phyloP scores from a whole-genome alignment of 2,329 filamentous ascomycete genomes.

The Calonectria honghensis region DNA sequence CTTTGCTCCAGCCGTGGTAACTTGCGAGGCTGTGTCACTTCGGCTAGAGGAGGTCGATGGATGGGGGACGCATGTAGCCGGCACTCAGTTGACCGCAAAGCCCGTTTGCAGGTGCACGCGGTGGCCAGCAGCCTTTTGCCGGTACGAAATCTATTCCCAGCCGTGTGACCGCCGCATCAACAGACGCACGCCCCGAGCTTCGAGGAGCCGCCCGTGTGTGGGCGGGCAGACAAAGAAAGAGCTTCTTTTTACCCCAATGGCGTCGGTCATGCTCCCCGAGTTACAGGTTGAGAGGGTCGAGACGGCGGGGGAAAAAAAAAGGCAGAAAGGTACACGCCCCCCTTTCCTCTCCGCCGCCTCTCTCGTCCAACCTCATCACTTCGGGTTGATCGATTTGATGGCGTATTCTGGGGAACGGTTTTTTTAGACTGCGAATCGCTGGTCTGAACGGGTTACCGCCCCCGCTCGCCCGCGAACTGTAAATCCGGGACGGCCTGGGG shows the following conservation, averaged over 20 bases:
- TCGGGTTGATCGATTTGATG: conserved; percentile 8
- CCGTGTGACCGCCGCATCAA: conserved; percentile 31
- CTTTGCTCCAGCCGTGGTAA: conserved; percentile 11
- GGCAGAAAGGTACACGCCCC: conserved; percentile 23
- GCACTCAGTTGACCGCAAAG: neutral
- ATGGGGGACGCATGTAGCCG: neutral
- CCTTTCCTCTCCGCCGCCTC: neutral
- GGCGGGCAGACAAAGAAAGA: neutral
- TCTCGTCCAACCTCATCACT: neutral
- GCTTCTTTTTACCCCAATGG: conserved; percentile 15
- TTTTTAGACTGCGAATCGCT: conserved; percentile 34
- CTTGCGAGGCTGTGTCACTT: conserved; percentile 16
- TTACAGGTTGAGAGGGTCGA: neutral
- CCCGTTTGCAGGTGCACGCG: conserved; percentile 30
- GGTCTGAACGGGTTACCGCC: conserved; percentile 31
- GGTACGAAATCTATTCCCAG: conserved; percentile 11
- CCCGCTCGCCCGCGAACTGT: conserved; percentile 38
- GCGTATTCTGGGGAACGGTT: conserved; percentile 37
- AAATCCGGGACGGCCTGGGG: conserved; percentile 31
- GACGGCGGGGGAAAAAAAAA: too few species aligned
- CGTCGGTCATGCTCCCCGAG: conserved; percentile 15
- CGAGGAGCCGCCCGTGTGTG: too few species aligned
- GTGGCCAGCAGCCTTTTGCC: conserved; percentile 8
- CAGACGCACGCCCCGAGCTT: conserved; percentile 24
- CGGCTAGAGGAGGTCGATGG: conserved; percentile 33